phyloP scores from a whole-genome alignment of 306 rosid species.

The Castanea mollissima region DNA sequence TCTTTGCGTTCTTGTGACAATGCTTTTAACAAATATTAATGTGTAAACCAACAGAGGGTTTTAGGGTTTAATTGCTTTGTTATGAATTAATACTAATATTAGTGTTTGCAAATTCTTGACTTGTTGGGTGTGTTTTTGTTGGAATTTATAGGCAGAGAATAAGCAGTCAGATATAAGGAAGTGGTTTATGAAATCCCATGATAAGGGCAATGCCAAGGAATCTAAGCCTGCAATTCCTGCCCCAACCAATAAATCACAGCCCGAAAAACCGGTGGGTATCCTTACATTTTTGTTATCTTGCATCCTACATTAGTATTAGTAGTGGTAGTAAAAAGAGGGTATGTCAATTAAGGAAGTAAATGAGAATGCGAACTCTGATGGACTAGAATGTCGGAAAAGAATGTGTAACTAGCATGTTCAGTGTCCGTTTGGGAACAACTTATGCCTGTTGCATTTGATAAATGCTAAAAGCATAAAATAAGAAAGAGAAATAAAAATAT shows the following conservation, averaged over 20 bases:
- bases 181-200: constrained; percentile 97
- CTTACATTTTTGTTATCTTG: neutral
- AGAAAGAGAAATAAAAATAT: no score
- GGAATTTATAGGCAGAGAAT: constrained; percentile 31
- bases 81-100: neutral
- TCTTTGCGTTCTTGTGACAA: neutral
- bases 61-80: neutral
- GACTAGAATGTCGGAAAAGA: no score
- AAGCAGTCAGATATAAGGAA: constrained; percentile 69
- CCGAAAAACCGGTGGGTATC: constrained; percentile 47
- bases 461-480: no score
- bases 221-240: constrained; percentile 51
- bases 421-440: no score
- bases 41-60: neutral
- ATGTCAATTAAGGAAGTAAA: neutral
- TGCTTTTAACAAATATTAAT: neutral
- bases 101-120: neutral
- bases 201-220: constrained; percentile 43
- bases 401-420: no score
- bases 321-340: neutral
- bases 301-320: no score
- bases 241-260: constrained; percentile 26
- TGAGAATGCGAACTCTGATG: no score
- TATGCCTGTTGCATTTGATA: no score
- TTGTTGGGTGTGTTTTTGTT: neutral